Evolutionary conservation across 768 basidiomycete species (phyloP), one percentile per base, ranked within the genome.

Genomic region (Mycena pura): DNA sequence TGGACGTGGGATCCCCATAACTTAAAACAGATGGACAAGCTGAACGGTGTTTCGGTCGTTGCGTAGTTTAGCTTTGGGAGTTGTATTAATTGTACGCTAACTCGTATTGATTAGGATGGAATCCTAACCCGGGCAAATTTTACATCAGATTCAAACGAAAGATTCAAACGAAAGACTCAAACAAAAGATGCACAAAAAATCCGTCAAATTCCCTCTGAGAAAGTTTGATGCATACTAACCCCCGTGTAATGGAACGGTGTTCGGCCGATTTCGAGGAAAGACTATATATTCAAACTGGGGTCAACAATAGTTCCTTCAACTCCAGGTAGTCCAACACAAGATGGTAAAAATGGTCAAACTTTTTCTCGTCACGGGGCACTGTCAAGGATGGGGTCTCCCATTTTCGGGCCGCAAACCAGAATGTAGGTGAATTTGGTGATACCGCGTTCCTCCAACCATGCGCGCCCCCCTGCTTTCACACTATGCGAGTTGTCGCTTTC

Each of bases 41-140:
- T 22, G 38, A 50, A 44, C 17, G 58, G 39, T 32, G 56, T 57
- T 47, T 44, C 55, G 19, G 43, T 54, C 24, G 47, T 50, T 22
- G 60, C 64, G 25, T 65, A 65, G 60, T 49, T 56, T 62, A 62
- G 41, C 52, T 5, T 25, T 8, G 40, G 21, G 39, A 34, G 32
- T 28, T 61, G 60, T 65, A 65, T 62, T 65, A 58, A 61, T 57
- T 65, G 59, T 62, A 62, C 55, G 50, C 64, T 65, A 62, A 65
- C 55, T 36, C 21, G 34, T n/a, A n/a, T n/a, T n/a, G n/a, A n/a
- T n/a, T n/a, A n/a, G n/a, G n/a, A n/a, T n/a, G n/a, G n/a, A n/a
- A n/a, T n/a, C n/a, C n/a, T n/a, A n/a, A n/a, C n/a, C n/a, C n/a
- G n/a, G n/a, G n/a, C n/a, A n/a, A n/a, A n/a, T n/a, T n/a, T n/a